Conservation (phyloP, 306 rosid genomes). For the Purshia tridentata region DNA sequence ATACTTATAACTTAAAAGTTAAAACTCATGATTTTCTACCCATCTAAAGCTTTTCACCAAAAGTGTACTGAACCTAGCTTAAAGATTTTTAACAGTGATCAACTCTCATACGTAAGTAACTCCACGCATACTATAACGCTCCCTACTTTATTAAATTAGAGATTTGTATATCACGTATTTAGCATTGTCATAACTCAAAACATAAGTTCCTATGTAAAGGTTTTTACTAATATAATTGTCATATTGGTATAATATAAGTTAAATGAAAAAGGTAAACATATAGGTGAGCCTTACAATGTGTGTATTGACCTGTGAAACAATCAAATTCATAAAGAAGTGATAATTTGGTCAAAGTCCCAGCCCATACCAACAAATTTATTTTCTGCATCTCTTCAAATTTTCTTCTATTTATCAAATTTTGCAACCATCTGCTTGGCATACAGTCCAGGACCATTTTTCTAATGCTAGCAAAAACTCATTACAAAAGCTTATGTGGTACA, state of each 20-base stretch:
- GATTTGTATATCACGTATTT: not conserved
- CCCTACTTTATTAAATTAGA: not conserved
- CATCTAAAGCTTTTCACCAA: not conserved
- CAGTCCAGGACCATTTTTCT: not conserved
- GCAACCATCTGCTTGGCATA: not conserved
- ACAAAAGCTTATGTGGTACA: not conserved
- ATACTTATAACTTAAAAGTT: not conserved
- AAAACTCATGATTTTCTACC: not conserved
- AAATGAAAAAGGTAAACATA: not conserved
- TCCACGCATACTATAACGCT: not conserved
- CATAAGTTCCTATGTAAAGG: not conserved
- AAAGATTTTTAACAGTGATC: not conserved
- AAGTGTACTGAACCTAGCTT: not conserved
- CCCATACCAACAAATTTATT: not conserved
- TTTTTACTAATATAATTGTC: not conserved
- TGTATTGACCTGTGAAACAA: not conserved
- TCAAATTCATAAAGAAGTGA: not conserved
- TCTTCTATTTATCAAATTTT: not conserved
- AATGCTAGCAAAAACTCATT: not conserved
- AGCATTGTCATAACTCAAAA: not conserved
- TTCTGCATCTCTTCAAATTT: not conserved
- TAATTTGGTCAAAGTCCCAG: not conserved
- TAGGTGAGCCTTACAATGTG: not conserved
- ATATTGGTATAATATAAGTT: not conserved
- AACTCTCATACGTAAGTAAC: not conserved